Evolutionary conservation across 257 asterid species (phyloP), one percentile per base, ranked within the genome.

Genomic region (Lithospermum erythrorhizon): DNA sequence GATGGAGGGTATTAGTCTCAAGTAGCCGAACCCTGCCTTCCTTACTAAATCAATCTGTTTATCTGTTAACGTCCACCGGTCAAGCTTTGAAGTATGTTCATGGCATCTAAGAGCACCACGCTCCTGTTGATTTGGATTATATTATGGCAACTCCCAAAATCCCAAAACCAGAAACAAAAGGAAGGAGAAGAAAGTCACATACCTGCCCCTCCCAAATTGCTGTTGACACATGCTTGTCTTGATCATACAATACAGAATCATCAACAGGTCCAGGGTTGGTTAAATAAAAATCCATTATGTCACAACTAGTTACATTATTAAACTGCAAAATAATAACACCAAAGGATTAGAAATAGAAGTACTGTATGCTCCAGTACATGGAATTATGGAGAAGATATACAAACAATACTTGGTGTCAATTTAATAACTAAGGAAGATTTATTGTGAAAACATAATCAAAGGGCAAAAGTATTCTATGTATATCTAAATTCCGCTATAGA

Each of bases 201-300:
- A 91, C 97, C 98, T 88, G 95, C 56, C 95, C 97, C 72, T 84
- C 95, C 97, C 97, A 91, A 76, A 89, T 79, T 19, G 97, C 89
- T 23, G 95, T 72, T 23, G 98, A 88, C 41, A 89, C 94, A 64
- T 89, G 95, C 82, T 88, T 91, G 76, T 89, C 98, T 82, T 91
- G 98, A 72, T 91, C 97, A 58, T 91, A 84, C 32, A 93, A 70
- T 67, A 93, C 63, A 53, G 85, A 82, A 65, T 86, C 89, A 65
- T 93, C 89, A 66, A 80, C 21, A 20, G 98, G 98, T 62, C 96
- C 96, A 59, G 98, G 96, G 65, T 75, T 93, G 68, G 87, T 78
- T 29, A 83, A 75, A 65, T 76, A 72, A 54, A 65, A 77, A 58
- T 93, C 98, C 95, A 86, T 79, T 67, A 58, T 54, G 72, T 61